phyloP scores from a whole-genome alignment of 1,284 basidiomycete genomes.

The Moniliophthora roreri region DNA sequence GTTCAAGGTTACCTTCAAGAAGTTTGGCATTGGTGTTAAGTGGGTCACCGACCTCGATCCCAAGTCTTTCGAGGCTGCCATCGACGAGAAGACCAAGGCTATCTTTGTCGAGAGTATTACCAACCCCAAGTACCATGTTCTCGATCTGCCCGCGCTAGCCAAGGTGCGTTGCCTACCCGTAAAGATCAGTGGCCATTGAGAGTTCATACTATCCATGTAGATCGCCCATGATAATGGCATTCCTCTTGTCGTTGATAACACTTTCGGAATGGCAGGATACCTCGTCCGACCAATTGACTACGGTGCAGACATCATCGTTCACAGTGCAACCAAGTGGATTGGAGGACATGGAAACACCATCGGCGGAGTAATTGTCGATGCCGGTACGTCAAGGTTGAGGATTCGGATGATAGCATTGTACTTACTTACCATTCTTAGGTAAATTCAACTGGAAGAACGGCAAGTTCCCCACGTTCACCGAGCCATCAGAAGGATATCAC shows the following conservation, averaged over 20 bases:
- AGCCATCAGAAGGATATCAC: constrained; percentile 84
- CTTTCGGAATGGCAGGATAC: constrained; percentile 85
- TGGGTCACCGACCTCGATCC: constrained; percentile 69
- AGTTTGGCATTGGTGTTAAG: constrained; percentile 77
- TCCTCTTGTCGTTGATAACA: constrained; percentile 88
- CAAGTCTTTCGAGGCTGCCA: constrained; percentile 68
- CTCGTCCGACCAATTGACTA: constrained; percentile 73
- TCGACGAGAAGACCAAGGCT: constrained; percentile 77
- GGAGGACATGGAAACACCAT: constrained; percentile 90
- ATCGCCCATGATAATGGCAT: constrained; percentile 74
- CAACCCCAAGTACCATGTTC: constrained; percentile 82
- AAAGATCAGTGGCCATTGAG: neutral
- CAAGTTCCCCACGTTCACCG: constrained; percentile 82
- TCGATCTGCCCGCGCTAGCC: constrained; percentile 71
- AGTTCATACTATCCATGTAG: constrained; percentile 22
- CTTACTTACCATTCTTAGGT: constrained; percentile 37
- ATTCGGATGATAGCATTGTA: neutral
- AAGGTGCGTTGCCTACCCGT: constrained; percentile 40
- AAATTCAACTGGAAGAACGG: constrained; percentile 88
- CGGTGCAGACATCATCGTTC: constrained; percentile 85
- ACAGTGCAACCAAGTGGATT: constrained; percentile 92
- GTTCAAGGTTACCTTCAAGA: constrained; percentile 84
- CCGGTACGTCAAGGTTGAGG: constrained; percentile 37
- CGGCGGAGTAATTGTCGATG: constrained; percentile 80
- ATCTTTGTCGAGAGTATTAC: constrained; percentile 85